These are phyloP conservation scores for Neonectria ditissima DNA, from an alignment of 2,329 filamentous ascomycete genomes.

Conservation along the genomic window DNA sequence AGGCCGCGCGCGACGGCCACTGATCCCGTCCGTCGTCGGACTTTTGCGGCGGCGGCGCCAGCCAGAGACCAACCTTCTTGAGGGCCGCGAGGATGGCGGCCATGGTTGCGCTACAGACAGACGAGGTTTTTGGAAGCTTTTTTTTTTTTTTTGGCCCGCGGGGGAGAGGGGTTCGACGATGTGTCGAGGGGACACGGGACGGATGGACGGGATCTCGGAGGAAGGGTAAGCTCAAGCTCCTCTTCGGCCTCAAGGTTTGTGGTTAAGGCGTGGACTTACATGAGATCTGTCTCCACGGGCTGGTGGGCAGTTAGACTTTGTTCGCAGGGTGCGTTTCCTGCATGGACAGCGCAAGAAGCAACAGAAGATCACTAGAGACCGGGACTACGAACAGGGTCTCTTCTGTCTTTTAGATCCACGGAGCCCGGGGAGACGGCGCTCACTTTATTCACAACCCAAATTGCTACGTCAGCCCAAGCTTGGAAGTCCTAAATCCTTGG, in stretches of 20 bases:
- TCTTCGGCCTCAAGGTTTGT: not conserved
- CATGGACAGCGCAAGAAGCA: constrained; percentile 3
- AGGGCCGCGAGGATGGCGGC: constrained; percentile 37
- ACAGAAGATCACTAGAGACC: constrained; percentile 12
- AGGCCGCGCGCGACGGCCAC: constrained; percentile 66
- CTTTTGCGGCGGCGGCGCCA: constrained; percentile 52
- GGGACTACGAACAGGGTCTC: not conserved
- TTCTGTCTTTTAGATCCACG: constrained; percentile 5
- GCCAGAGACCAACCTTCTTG: constrained; percentile 47
- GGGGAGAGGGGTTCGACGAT: not conserved
- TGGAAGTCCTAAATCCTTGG: not conserved
- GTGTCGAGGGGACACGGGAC: not conserved
- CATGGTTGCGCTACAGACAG: constrained; percentile 29
- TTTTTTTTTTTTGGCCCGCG: no score
- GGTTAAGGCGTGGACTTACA: constrained; percentile 2
- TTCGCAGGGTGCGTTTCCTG: not conserved
- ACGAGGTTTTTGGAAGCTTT: no score
- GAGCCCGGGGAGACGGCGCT: constrained; percentile 17
- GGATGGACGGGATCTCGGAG: not conserved
- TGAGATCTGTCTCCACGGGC: not conserved
- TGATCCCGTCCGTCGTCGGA: constrained; percentile 61
- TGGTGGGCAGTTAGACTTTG: constrained; percentile 16
- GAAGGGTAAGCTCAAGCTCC: constrained; percentile 8
- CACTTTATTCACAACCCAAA: constrained; percentile 26
- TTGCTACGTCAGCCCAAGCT: constrained; percentile 26